Conservation (phyloP, 192 early-diverging fungal species). For the Piromyces sp. region DNA sequence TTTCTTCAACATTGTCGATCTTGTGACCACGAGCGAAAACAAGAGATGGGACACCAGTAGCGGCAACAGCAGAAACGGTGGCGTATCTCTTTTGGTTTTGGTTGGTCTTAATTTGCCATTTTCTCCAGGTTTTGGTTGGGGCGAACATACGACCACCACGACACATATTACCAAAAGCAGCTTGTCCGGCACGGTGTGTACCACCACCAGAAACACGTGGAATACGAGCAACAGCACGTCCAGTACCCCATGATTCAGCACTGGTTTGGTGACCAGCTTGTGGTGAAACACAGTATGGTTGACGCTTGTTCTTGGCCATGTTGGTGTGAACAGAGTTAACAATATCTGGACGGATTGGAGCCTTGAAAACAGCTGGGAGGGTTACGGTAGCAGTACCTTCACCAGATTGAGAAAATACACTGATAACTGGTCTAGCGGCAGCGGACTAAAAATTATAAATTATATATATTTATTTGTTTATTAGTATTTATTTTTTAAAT, state of each 20-base stretch:
- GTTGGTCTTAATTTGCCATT: slow-evolving; percentile 99
- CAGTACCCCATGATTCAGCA: slow-evolving; percentile 93
- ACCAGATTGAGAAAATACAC: slow-evolving; percentile 70
- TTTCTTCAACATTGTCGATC: slow-evolving; percentile 77
- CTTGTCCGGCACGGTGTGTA: slow-evolving; percentile 93
- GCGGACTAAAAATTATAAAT: not conserved
- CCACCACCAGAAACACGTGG: slow-evolving; percentile 91
- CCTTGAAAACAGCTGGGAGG: slow-evolving; percentile 82
- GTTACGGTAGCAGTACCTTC: slow-evolving; percentile 50
- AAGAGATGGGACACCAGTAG: slow-evolving; percentile 73
- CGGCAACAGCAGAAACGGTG: slow-evolving; percentile 88
- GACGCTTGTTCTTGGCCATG: slow-evolving; percentile 97
- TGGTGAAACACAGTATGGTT: slow-evolving; percentile 80
- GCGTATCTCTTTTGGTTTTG: slow-evolving; percentile 96
- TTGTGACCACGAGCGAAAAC: slow-evolving; percentile 95
- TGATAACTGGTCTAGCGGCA: slow-evolving; percentile 66
- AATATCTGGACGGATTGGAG: slow-evolving; percentile 92
- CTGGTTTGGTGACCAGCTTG: slow-evolving; percentile 97
- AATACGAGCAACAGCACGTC: slow-evolving; percentile 98
- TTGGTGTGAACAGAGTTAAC: slow-evolving; percentile 91
- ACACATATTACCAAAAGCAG: slow-evolving; percentile 99
- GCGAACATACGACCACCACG: slow-evolving; percentile 99
- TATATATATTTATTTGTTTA: not conserved
- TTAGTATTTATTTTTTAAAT: too few relatives aligned
- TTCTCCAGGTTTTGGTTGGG: slow-evolving; percentile 98